phyloP scores from a whole-genome alignment of 768 basidiomycete species.

The Coprinellus aureogranulatus region DNA sequence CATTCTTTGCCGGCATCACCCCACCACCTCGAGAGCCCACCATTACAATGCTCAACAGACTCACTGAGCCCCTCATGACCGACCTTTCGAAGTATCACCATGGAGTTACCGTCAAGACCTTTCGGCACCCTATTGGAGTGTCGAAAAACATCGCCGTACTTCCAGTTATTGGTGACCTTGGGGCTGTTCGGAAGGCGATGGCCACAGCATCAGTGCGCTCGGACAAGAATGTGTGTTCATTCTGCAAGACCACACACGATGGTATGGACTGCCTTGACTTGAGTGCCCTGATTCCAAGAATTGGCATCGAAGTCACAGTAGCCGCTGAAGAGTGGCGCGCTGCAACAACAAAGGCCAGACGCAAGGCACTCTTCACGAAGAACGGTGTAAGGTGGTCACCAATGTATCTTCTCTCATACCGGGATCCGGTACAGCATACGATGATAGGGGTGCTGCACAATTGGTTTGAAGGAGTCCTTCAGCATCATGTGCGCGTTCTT shows the following conservation, averaged over 20 bases:
- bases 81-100: conserved; percentile 5
- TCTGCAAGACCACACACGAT: conserved; percentile 10
- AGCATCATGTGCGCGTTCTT: neutral
- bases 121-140: conserved; percentile 16
- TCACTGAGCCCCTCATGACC: conserved; percentile 12
- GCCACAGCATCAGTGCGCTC: conserved; percentile 18
- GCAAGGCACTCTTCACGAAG: conserved; percentile 7
- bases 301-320: neutral
- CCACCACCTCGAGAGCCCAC: conserved; percentile 22
- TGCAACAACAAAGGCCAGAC: conserved; percentile 15
- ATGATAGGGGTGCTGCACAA: conserved; percentile 23
- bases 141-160: conserved; percentile 15
- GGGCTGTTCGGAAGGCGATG: conserved; percentile 19
- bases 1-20: conserved; percentile 18
- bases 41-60: conserved; percentile 14
- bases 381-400: conserved; percentile 22
- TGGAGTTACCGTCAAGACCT: conserved; percentile 13
- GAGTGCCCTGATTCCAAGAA: neutral
- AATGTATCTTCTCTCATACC: conserved; percentile 16
- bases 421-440: conserved; percentile 21
- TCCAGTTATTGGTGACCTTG: conserved; percentile 17
- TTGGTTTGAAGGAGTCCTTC: conserved; percentile 20
- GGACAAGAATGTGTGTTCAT: conserved; percentile 16
- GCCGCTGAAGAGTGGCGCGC: conserved; percentile 7
- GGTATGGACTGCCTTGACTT: neutral